Evolutionary conservation across 2,329 filamentous ascomycete genomes (phyloP).

Genomic region (Aspergillus chevalieri): DNA sequence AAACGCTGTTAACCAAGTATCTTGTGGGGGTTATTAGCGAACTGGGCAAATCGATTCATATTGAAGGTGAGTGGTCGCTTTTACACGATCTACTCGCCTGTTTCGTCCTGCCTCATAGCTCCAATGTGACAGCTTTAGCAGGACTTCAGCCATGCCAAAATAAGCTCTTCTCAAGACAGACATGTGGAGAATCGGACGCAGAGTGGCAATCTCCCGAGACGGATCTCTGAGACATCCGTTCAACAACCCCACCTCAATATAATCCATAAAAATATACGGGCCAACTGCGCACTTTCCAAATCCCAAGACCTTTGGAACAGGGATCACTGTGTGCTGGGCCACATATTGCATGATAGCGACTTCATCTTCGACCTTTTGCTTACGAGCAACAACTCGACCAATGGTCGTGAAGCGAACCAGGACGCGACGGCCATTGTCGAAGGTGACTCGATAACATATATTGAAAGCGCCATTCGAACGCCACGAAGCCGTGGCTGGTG

Average conservation of each 20-base stretch:
- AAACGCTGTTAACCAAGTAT: conserved; percentile 13
- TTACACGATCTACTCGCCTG: conserved; percentile 9
- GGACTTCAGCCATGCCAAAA: conserved; percentile 16
- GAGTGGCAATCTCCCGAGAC: conserved; percentile 5
- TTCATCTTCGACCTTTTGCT: conserved; percentile 19
- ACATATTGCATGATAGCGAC: conserved; percentile 7
- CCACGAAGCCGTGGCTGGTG: conserved; percentile 12
- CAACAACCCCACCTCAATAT: conserved; percentile 20
- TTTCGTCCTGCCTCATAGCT: conserved; percentile 9
- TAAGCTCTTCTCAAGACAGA: conserved; percentile 17
- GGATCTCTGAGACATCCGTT: conserved; percentile 18
- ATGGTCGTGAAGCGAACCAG: conserved; percentile 20
- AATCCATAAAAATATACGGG: conserved; percentile 21
- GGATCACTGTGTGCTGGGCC: conserved; percentile 5
- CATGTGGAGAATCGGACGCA: conserved; percentile 13
- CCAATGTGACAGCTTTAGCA: conserved; percentile 24
- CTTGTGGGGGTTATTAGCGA: conserved; percentile 13
- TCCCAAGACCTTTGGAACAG: conserved; percentile 11
- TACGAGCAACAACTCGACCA: conserved; percentile 14
- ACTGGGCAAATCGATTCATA: conserved; percentile 23
- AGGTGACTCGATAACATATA: conserved; percentile 26
- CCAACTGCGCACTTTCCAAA: conserved; percentile 15
- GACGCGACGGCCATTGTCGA: conserved; percentile 15
- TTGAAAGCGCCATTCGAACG: conserved; percentile 25
- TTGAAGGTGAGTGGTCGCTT: conserved; percentile 20